phyloP scores from a whole-genome alignment of 495 filamentous ascomycete species.

The Penicillium dipodomyicola region DNA sequence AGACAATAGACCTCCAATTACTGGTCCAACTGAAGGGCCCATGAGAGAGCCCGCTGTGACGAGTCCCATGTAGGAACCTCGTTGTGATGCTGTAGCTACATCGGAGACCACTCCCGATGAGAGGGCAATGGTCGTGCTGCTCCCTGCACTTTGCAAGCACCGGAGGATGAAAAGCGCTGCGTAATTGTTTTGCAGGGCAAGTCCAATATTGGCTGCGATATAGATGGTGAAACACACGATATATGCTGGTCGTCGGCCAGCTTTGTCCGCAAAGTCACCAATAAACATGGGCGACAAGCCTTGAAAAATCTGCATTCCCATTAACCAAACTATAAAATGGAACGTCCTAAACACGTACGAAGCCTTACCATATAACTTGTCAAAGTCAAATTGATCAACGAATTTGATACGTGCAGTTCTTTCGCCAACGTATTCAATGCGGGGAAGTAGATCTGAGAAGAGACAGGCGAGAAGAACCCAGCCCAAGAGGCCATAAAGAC shows the following conservation, averaged over 20 bases:
- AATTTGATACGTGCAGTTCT: conserved; percentile 58
- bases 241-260: conserved; percentile 49
- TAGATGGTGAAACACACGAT: conserved; percentile 48
- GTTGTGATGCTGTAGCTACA: conserved; percentile 38
- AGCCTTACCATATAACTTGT: conserved; percentile 59
- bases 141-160: conserved; percentile 49
- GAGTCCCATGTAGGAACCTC: conserved; percentile 48
- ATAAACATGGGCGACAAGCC: conserved; percentile 51
- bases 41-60: conserved; percentile 32
- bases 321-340: conserved; percentile 4
- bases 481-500: conserved; percentile 61
- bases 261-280: conserved; percentile 46
- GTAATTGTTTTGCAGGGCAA: conserved; percentile 47
- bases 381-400: conserved; percentile 66
- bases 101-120: conserved; percentile 44
- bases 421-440: conserved; percentile 59
- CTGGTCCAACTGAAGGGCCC: conserved; percentile 57
- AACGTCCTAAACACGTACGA: neutral
- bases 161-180: conserved; percentile 50
- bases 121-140: conserved; percentile 46
- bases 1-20: conserved; percentile 63
- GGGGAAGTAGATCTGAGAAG: conserved; percentile 74
- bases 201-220: conserved; percentile 48
- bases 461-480: conserved; percentile 68
- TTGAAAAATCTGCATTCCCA: conserved; percentile 42